Evolutionary conservation across 805 yeast genomes (phyloP), one percentile per base, ranked within the genome.

Genomic region (Yueomyces sp.): DNA sequence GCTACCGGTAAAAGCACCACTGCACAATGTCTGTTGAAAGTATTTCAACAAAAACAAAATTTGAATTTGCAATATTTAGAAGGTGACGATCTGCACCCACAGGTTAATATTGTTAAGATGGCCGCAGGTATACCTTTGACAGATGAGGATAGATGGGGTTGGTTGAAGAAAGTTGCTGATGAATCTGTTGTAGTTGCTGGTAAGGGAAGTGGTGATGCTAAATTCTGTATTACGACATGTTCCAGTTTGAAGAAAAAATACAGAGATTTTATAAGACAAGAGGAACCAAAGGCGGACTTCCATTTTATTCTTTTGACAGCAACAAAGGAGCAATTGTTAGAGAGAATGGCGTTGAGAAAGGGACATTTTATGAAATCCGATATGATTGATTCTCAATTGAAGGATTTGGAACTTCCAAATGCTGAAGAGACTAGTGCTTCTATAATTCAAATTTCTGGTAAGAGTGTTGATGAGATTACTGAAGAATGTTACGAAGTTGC

Each of bases 1-100:
- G 97, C 97, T 6, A 83, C 95, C 2, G 98, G 98, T 1, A 92
- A 92, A 59, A 71, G 94, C 27, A 85, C 96, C 2, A 73, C 83
- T 26, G 94, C 85, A 0, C 64, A 65, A 11, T 54, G 60, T 8
- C 54, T 88, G 26, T 60, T 81, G 0, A 47, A 63, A 26, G 55
- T 62, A 27, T 50, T 53, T 31, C 69, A 76, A 26, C 46, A 60
- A 2, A 69, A 81, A 41, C 69, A 77, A 2, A 28, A 34, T 29
- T 29, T 9, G 7, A 5, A 28, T 2, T 40, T 40, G 12, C 43
- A 44, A 30, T 87, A 74, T 56, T 60, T 87, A 9, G 98, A 92
- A 60, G 98, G 97, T 4, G 98, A 92, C 59, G 62, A 68, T 2
- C 69, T 81, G 29, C 96, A 88, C 60, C 86, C 94, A 4, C 51